These are phyloP conservation scores for Athelia sp. DNA, from an alignment of 1,284 basidiomycete genomes.

Conservation along the genomic window DNA sequence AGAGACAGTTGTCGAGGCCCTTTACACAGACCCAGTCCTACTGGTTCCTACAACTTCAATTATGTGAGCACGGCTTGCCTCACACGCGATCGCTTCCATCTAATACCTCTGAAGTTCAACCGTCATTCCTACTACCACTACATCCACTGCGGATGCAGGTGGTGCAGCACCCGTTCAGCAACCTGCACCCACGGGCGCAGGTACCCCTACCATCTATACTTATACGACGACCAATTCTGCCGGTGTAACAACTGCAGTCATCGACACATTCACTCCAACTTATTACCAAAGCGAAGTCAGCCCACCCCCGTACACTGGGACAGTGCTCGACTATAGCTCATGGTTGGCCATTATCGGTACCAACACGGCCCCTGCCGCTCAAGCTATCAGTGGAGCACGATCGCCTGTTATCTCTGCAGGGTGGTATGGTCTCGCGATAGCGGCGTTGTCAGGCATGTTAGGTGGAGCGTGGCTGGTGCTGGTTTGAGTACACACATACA, in stretches of 20 bases:
- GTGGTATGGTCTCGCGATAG: constrained; percentile 25
- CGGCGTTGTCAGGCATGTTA: constrained; percentile 21
- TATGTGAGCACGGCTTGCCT: constrained; percentile 31
- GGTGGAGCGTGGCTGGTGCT: constrained; percentile 28
- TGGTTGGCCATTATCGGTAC: constrained; percentile 45
- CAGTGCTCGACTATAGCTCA: constrained; percentile 46
- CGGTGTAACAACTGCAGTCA: constrained; percentile 41
- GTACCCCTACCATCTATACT: constrained; percentile 46
- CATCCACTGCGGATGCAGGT: constrained; percentile 12
- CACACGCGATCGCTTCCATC: background rate
- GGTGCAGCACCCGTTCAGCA: constrained; percentile 10
- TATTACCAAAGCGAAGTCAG: constrained; percentile 32
- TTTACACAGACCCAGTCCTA: constrained; percentile 35
- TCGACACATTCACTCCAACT: constrained; percentile 55
- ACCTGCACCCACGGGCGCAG: constrained; percentile 39
- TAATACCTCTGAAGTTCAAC: constrained; percentile 12
- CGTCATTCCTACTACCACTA: constrained; percentile 16
- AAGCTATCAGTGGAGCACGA: constrained; percentile 13
- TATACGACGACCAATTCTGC: constrained; percentile 59
- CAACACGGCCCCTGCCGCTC: constrained; percentile 26
- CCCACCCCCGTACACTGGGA: constrained; percentile 38
- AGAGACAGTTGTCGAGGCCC: constrained; percentile 45
- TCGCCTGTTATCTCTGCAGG: constrained; percentile 17
- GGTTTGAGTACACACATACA: constrained; percentile 8
- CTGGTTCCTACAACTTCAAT: constrained; percentile 39